Evolutionary conservation across 805 yeast species (phyloP).

Genomic region (Yamadazyma insecticola): DNA sequence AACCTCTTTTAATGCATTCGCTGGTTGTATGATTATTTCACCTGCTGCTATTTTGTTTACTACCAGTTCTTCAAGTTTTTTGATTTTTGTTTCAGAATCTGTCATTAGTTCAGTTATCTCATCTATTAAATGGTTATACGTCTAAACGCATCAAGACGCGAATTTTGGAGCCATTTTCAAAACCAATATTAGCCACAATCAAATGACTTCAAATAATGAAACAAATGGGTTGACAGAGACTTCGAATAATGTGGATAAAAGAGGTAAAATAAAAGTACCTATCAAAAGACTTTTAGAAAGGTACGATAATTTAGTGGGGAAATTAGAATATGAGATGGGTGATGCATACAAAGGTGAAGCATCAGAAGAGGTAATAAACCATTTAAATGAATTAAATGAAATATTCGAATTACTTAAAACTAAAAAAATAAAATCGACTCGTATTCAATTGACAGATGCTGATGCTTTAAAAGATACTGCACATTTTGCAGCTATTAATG

Average conservation of each 20-base stretch:
- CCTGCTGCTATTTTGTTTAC: conserved; percentile 96
- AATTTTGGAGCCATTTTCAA: too few species aligned
- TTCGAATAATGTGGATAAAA: conserved; percentile 3
- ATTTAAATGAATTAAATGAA: conserved; percentile 10
- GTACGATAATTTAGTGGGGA: too few species aligned
- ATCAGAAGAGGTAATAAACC: conserved; percentile 3
- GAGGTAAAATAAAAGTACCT: too few species aligned
- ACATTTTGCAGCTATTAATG: conserved; percentile 59
- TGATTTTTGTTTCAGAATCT: conserved; percentile 5
- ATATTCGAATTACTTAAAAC: conserved; percentile 8
- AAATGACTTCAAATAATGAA: conserved; percentile 2
- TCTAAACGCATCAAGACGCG: neutral
- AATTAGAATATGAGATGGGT: too few species aligned
- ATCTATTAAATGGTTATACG: too few species aligned
- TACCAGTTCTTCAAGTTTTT: conserved; percentile 59
- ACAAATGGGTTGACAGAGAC: conserved; percentile 1
- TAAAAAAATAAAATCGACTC: too few species aligned
- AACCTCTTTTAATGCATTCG: conserved; percentile 90
- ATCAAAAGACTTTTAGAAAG: too few species aligned
- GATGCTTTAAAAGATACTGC: conserved; percentile 58
- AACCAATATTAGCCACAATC: too few species aligned
- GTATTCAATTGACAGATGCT: conserved; percentile 49
- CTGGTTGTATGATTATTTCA: conserved; percentile 89
- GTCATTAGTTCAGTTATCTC: neutral
- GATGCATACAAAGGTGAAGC: conserved; percentile 12